Percentiles rank a stretch among this genome's conserved stretches.
These are phyloP conservation scores for Alternaria metachromatica DNA, from an alignment of 2,329 filamentous ascomycete species.

Conservation along the genomic window DNA sequence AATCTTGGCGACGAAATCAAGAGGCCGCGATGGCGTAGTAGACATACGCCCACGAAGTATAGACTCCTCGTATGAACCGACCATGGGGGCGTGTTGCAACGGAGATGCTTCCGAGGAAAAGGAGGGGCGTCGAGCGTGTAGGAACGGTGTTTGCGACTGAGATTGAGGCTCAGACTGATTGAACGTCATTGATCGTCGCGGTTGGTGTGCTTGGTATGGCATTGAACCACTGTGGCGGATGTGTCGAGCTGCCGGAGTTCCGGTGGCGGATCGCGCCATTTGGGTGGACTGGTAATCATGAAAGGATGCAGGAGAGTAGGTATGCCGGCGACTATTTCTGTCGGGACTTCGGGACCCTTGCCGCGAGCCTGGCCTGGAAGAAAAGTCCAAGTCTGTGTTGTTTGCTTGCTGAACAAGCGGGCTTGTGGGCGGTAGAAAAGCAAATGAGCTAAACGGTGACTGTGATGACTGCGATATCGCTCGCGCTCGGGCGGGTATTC, in stretches of 20 bases:
- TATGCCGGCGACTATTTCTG: constrained; percentile 69
- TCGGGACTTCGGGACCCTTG: constrained; percentile 53
- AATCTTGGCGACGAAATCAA: constrained; percentile 94
- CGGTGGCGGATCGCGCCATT: constrained; percentile 37
- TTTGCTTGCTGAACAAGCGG: constrained; percentile 88
- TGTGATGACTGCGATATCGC: constrained; percentile 65
- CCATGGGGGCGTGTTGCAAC: constrained; percentile 90
- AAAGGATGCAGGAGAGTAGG: constrained; percentile 69
- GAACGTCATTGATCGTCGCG: constrained; percentile 75
- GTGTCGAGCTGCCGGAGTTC: constrained; percentile 42
- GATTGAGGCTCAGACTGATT: constrained; percentile 48
- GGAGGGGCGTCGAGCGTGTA: constrained; percentile 70
- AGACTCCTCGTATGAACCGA: constrained; percentile 97
- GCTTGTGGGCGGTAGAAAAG: constrained; percentile 87
- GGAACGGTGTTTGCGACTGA: constrained; percentile 53
- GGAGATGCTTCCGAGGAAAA: constrained; percentile 76
- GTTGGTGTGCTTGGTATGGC: constrained; percentile 79
- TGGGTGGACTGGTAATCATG: constrained; percentile 56
- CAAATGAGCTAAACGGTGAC: constrained; percentile 78
- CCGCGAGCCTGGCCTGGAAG: constrained; percentile 51
- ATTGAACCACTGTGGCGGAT: constrained; percentile 65
- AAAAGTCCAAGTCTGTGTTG: constrained; percentile 76
- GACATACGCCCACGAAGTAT: constrained; percentile 96
- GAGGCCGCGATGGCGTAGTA: constrained; percentile 87
- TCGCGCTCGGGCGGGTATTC: constrained; percentile 49